Evolutionary conservation across 345 rosid genomes (phyloP).

Genomic region (Sonneratia alba): DNA sequence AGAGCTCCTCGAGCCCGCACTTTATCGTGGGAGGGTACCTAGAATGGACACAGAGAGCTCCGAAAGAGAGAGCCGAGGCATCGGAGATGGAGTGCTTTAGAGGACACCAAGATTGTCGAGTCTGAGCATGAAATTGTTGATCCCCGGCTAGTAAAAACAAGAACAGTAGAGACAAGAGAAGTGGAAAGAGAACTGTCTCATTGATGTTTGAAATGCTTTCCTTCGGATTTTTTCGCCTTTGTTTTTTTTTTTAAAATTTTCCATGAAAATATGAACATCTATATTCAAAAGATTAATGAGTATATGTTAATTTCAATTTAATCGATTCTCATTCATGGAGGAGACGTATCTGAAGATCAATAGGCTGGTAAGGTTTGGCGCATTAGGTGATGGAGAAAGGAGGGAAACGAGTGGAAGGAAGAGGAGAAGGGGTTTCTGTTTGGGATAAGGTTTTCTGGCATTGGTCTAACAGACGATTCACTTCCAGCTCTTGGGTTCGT

Average conservation of each 20-base stretch:
- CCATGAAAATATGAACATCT: too few species aligned
- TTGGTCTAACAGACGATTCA: not conserved
- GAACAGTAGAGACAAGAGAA: not conserved
- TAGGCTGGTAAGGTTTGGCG: conserved; percentile 6
- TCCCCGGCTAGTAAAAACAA: not conserved
- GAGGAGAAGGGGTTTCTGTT: conserved; percentile 51
- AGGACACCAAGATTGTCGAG: conserved; percentile 68
- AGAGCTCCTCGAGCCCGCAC: conserved; percentile 77
- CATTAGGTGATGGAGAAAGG: conserved; percentile 19
- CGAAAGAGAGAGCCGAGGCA: conserved; percentile 61
- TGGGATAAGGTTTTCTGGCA: conserved; percentile 45
- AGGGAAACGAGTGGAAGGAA: conserved; percentile 51
- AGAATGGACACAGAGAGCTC: conserved; percentile 51
- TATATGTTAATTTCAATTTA: too few species aligned
- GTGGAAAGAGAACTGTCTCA: not conserved
- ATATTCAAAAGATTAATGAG: too few species aligned
- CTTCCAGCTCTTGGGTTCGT: not conserved
- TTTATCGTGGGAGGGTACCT: conserved; percentile 49
- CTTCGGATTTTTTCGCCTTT: too few species aligned
- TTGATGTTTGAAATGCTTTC: not conserved
- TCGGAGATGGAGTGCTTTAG: conserved; percentile 66
- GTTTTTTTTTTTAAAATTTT: too few species aligned
- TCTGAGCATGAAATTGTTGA: conserved; percentile 65
- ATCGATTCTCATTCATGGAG: too few species aligned
- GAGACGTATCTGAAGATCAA: too few species aligned